Evolutionary conservation across 108 stramenopile species (phyloP), one percentile per base, ranked within the genome.

Genomic region (Hondaea fermentalgiana): DNA sequence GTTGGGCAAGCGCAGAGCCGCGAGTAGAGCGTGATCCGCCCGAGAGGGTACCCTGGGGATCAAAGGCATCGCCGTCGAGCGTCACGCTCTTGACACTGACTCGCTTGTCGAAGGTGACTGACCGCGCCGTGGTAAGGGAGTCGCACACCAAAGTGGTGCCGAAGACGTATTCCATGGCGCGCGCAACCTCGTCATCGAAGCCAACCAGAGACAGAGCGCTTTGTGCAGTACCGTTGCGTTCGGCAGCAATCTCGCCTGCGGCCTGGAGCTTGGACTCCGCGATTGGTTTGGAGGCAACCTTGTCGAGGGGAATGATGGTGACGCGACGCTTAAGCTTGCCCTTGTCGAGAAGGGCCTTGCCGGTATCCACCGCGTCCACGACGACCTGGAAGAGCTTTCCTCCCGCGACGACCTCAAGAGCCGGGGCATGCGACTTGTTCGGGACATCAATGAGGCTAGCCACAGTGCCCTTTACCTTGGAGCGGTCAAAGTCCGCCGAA

Each of bases 271-370:
- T 90, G 57, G 93, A 57, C 69, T 69, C 72, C 17, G 95, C 89
- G 21, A 97, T 89, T 28, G 93, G 88, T 19, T 92, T 72, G 5
- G 95, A 88, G 55, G 90, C 83, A 91, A 99, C 97, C 92, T 98
- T 98, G 93, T 98, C 97, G 16, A 99, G 93, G 21, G 99, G 99
- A 87, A 99, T 96, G 88, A 99, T 96, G 3, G 99, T 99, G 42
- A 98, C 97, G 29, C 99, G 96, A 25, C 96, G 92, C 88, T 95
- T 91, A 5, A 99, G 94, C 72, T 96, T 95, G 76, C 99, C 99
- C 76, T 96, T 95, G 76, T 96, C 92, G 23, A 99, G 93, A 14
- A 99, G 94, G 60, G 97, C 96, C 91, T 98, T 98, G 60, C 98
- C 97, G 12, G 98, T 98, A 43, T 95, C 93, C 35, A 97, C 97